Evolutionary conservation across 2,329 filamentous ascomycete species (phyloP).

Genomic region (Fusarium bactridioides): DNA sequence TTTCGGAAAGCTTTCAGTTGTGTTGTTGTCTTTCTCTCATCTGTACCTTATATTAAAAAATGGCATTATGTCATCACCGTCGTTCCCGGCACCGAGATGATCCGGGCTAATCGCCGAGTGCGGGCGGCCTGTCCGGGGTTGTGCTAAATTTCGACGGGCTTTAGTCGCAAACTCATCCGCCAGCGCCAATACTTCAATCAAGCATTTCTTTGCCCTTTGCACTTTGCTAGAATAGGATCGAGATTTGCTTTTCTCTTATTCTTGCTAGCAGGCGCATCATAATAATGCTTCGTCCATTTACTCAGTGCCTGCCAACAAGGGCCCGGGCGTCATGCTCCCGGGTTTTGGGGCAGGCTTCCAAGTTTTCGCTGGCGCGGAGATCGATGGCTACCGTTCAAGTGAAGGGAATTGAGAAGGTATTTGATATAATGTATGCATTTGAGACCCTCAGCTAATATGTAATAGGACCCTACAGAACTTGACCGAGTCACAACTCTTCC

Average conservation of each 20-base stretch:
- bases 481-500: conserved; percentile 87
- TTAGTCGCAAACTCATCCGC: conserved; percentile 37
- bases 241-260: background rate
- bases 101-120: conserved; percentile 43
- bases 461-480: conserved; percentile 82
- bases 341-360: conserved; percentile 36
- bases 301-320: conserved; percentile 44
- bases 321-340: conserved; percentile 38
- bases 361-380: conserved; percentile 34
- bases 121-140: conserved; percentile 32
- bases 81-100: conserved; percentile 39
- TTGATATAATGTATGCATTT: rapidly evolving
- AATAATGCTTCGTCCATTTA: conserved; percentile 49
- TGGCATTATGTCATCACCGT: conserved; percentile 36
- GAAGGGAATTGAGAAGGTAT: conserved; percentile 49
- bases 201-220: conserved; percentile 12
- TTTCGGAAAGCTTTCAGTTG: background rate
- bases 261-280: conserved; percentile 11
- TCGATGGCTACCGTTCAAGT: conserved; percentile 47
- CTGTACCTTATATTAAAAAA: background rate
- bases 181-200: conserved; percentile 7
- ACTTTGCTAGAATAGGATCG: conserved; percentile 22
- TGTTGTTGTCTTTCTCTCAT: background rate
- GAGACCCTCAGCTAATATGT: background rate
- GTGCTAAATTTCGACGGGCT: conserved; percentile 38